These are phyloP conservation scores for Cryphonectria carpinicola DNA, from an alignment of 2,329 filamentous ascomycete genomes.

Conservation along the genomic window DNA sequence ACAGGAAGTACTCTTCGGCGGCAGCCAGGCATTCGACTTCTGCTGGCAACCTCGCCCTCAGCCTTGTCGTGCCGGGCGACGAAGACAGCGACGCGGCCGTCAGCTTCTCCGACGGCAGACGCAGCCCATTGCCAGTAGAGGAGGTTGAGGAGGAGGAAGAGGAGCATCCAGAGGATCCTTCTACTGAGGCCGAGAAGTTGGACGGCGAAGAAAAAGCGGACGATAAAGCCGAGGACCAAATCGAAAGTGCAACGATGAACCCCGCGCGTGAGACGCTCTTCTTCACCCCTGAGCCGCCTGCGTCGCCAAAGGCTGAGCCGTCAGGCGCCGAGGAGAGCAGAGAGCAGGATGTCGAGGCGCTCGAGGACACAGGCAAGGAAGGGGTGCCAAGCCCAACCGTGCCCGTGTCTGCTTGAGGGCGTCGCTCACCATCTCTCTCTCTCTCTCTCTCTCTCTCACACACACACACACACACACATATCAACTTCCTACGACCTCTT, in stretches of 20 bases:
- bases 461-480: too few relatives aligned
- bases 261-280: slow-evolving; percentile 41
- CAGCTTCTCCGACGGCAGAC: slow-evolving; percentile 62
- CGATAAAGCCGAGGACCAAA: slow-evolving; percentile 32
- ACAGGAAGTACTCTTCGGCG: slow-evolving; percentile 61
- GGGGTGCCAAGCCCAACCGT: slow-evolving; percentile 15
- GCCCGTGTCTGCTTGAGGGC: slow-evolving; percentile 26
- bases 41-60: slow-evolving; percentile 47
- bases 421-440: not conserved
- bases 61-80: slow-evolving; percentile 55
- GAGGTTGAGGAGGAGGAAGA: slow-evolving; percentile 43
- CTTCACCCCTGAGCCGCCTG: slow-evolving; percentile 47
- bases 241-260: slow-evolving; percentile 38
- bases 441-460: too few relatives aligned
- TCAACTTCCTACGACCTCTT: not conserved
- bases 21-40: slow-evolving; percentile 47
- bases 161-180: slow-evolving; percentile 35
- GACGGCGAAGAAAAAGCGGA: slow-evolving; percentile 27
- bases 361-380: slow-evolving; percentile 24
- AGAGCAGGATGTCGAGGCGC: slow-evolving; percentile 24
- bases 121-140: slow-evolving; percentile 59
- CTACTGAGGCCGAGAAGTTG: slow-evolving; percentile 34
- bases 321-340: slow-evolving; percentile 19
- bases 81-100: slow-evolving; percentile 64
- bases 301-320: slow-evolving; percentile 34